A percentile compares a stretch with the other conserved stretches of the same genome.
Conservation (phyloP, 2,329 filamentous ascomycete genomes). For the Fusarium tricinctum region DNA sequence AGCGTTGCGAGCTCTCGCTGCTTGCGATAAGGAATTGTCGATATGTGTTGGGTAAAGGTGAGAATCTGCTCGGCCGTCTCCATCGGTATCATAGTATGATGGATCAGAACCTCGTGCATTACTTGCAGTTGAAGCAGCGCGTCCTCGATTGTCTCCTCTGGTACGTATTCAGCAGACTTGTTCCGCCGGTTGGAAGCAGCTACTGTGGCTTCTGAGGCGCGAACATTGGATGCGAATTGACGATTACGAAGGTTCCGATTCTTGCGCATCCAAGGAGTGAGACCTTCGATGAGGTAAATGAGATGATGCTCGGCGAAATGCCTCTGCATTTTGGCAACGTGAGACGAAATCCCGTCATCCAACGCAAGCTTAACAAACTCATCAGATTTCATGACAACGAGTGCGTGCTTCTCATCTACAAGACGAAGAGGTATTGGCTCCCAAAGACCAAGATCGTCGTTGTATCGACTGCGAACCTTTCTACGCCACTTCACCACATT, state of each 20-base stretch:
- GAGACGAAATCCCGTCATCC: conserved; percentile 67
- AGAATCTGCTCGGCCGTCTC: conserved; percentile 81
- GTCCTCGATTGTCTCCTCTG: conserved; percentile 78
- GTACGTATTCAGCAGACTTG: conserved; percentile 65
- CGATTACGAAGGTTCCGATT: conserved; percentile 77
- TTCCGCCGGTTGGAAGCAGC: conserved; percentile 54
- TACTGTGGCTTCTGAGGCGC: conserved; percentile 56
- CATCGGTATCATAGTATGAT: conserved; percentile 72
- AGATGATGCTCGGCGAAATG: conserved; percentile 67
- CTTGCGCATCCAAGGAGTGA: conserved; percentile 75
- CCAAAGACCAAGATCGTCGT: conserved; percentile 73
- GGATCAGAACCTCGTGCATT: conserved; percentile 74
- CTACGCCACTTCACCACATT: conserved; percentile 77
- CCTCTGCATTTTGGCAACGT: conserved; percentile 69
- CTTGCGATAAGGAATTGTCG: conserved; percentile 78
- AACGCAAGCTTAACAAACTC: conserved; percentile 75
- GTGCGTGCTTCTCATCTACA: conserved; percentile 70
- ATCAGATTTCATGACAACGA: conserved; percentile 72
- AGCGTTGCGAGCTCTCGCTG: conserved; percentile 64
- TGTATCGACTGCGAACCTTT: conserved; percentile 74
- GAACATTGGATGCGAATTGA: conserved; percentile 75
- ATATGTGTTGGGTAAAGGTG: conserved; percentile 83
- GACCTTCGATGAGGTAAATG: conserved; percentile 80
- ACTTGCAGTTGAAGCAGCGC: conserved; percentile 79
- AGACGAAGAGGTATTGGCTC: conserved; percentile 70